phyloP scores from a whole-genome alignment of 176 grass and related monocot species.

The Rhynchospora tenuis region DNA sequence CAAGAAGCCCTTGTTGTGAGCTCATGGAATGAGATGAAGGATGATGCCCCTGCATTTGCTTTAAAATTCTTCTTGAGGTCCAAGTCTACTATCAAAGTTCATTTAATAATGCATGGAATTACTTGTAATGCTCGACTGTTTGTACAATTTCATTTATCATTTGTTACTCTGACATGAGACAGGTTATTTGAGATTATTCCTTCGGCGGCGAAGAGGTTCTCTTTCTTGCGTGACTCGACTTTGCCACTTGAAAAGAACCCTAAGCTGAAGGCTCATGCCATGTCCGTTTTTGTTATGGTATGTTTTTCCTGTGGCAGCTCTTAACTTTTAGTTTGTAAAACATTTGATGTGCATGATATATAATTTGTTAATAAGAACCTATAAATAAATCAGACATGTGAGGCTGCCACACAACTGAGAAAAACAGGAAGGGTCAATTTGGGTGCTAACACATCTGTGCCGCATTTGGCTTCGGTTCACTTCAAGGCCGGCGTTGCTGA shows the following conservation, averaged over 20 bases:
- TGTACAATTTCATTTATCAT: background rate
- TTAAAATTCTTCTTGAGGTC: background rate
- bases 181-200: slow-evolving; percentile 24
- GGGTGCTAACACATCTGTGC: slow-evolving; percentile 4
- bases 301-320: background rate
- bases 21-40: background rate
- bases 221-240: slow-evolving; percentile 22
- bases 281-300: slow-evolving; percentile 38
- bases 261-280: slow-evolving; percentile 83
- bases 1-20: slow-evolving; percentile 6
- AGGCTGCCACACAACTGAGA: slow-evolving; percentile 17
- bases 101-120: background rate
- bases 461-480: slow-evolving; percentile 36
- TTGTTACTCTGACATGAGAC: background rate
- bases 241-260: slow-evolving; percentile 45
- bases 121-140: background rate
- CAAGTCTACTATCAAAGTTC: background rate
- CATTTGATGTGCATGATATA: background rate
- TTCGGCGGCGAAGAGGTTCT: slow-evolving; percentile 16
- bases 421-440: slow-evolving; percentile 11
- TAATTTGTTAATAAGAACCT: background rate
- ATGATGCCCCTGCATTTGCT: slow-evolving; percentile 1
- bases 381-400: background rate
- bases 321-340: background rate
- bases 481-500: slow-evolving; percentile 51